Percentiles rank a stretch among this genome's conserved stretches.
These are phyloP conservation scores for Claviceps monticola DNA, from an alignment of 2,329 filamentous ascomycete species.

Conservation along the genomic window DNA sequence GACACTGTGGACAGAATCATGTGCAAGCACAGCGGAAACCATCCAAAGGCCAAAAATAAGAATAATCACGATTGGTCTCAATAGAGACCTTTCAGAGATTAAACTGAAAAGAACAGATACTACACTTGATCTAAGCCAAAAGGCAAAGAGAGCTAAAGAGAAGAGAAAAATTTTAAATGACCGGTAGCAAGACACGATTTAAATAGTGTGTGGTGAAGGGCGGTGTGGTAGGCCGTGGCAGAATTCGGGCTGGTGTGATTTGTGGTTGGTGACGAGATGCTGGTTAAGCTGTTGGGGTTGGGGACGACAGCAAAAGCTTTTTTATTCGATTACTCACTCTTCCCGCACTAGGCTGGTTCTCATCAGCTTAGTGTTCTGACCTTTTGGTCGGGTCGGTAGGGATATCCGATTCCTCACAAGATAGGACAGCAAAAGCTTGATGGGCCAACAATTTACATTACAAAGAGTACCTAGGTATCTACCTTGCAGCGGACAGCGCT, in stretches of 20 bases:
- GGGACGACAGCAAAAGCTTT: background rate
- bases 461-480: too few species aligned
- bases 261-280: conserved; percentile 1
- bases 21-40: conserved; percentile 28
- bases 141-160: conserved; percentile 32
- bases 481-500: too few species aligned
- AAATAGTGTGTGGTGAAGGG: conserved; percentile 11
- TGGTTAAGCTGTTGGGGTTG: background rate
- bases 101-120: conserved; percentile 97
- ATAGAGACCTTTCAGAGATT: conserved; percentile 79
- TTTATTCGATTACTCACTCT: too few species aligned
- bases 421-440: too few species aligned
- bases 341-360: too few species aligned
- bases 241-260: conserved; percentile 1
- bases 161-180: conserved; percentile 16
- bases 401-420: too few species aligned
- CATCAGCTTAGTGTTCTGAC: too few species aligned
- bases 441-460: too few species aligned
- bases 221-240: conserved; percentile 7
- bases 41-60: conserved; percentile 40
- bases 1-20: conserved; percentile 27
- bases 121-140: conserved; percentile 85
- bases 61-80: conserved; percentile 65
- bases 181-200: conserved; percentile 6
- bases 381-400: too few species aligned